These are phyloP conservation scores for Penicillium daleae DNA, from an alignment of 495 filamentous ascomycete species.

Conservation along the genomic window DNA sequence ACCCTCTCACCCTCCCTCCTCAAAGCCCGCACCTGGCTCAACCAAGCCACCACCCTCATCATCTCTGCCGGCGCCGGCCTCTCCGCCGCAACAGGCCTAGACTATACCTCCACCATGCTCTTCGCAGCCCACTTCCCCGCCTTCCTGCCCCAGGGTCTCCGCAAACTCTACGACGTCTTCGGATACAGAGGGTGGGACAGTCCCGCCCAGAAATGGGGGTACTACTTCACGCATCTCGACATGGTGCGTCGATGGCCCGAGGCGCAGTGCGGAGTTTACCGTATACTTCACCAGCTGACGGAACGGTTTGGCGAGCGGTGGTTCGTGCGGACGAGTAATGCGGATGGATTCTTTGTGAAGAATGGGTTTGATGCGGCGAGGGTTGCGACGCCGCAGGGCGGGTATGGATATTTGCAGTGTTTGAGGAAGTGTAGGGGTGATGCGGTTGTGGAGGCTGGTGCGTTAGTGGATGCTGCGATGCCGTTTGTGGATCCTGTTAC, in stretches of 20 bases:
- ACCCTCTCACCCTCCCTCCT: neutral
- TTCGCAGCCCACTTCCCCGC: conserved; percentile 1
- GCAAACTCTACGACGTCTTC: conserved; percentile 7
- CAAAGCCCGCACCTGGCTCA: conserved; percentile 2
- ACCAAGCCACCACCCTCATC: neutral
- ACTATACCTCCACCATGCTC: conserved; percentile 28
- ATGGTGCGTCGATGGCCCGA: conserved; percentile 16
- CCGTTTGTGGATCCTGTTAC: neutral
- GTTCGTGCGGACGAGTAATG: conserved; percentile 2
- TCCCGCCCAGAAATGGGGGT: conserved; percentile 31
- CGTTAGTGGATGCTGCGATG: neutral
- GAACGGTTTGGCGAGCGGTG: neutral
- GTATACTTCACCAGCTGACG: neutral
- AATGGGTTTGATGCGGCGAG: neutral
- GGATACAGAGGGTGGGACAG: conserved; percentile 28
- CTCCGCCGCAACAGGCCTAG: conserved; percentile 32
- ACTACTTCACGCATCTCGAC: conserved; percentile 30
- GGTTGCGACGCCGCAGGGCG: conserved; percentile 1
- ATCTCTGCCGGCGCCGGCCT: conserved; percentile 33
- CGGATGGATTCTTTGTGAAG: neutral
- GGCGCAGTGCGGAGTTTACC: neutral
- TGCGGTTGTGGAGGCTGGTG: neutral
- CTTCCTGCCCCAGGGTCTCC: neutral
- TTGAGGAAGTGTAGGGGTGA: neutral
- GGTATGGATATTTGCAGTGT: neutral